These are phyloP conservation scores for Naematelia aurantialba DNA, from an alignment of 768 basidiomycete species.

Conservation along the genomic window DNA sequence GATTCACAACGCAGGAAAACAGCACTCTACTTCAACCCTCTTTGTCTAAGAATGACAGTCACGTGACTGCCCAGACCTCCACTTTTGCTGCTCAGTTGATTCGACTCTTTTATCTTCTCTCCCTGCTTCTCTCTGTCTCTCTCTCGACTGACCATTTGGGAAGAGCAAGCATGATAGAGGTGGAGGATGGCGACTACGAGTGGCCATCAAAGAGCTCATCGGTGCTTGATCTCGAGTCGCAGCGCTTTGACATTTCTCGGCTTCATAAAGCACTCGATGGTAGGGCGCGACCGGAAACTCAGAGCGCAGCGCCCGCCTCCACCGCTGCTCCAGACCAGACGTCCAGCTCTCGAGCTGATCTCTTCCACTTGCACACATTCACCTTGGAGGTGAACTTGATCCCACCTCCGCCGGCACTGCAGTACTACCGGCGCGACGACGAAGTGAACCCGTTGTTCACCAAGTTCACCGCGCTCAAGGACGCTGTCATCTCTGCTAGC, in stretches of 20 bases:
- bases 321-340: background rate
- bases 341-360: slow-evolving; percentile 1
- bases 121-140: background rate
- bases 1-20: background rate
- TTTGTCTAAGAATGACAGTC: background rate
- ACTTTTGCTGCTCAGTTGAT: background rate
- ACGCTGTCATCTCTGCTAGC: slow-evolving; percentile 4
- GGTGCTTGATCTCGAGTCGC: background rate
- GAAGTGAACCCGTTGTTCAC: slow-evolving; percentile 21
- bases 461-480: slow-evolving; percentile 3
- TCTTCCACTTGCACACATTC: slow-evolving; percentile 35
- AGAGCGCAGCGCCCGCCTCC: background rate
- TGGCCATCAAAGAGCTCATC: background rate
- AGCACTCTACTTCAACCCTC: background rate
- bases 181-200: background rate
- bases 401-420: slow-evolving; percentile 12
- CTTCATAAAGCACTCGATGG: background rate
- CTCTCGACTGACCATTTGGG: background rate
- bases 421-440: background rate
- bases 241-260: background rate
- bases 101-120: background rate
- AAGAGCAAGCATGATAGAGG: background rate
- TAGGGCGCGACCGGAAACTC: no score
- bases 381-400: slow-evolving; percentile 25
- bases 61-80: background rate